Evolutionary conservation across 2,329 filamentous ascomycete genomes (phyloP).

Genomic region (Verticillium tricorpus): DNA sequence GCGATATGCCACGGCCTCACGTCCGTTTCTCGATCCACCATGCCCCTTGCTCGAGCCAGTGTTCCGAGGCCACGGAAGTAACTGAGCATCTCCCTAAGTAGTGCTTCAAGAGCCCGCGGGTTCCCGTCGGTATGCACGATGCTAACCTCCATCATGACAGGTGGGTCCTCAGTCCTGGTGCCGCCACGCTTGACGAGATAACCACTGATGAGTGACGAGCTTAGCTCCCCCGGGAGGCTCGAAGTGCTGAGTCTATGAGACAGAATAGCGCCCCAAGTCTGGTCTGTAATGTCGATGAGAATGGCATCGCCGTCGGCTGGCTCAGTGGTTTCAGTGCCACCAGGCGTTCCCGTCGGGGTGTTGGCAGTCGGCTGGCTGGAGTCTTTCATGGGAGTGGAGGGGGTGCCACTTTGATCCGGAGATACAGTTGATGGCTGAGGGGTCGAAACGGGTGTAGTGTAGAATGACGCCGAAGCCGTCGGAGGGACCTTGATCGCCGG

Average conservation of each 20-base stretch:
- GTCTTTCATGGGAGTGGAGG: conserved; percentile 42
- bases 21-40: conserved; percentile 54
- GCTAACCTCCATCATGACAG: conserved; percentile 59
- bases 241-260: conserved; percentile 62
- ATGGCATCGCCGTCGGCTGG: conserved; percentile 59
- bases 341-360: conserved; percentile 37
- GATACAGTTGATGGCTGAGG: conserved; percentile 55
- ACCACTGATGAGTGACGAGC: conserved; percentile 56
- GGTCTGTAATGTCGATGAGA: conserved; percentile 68
- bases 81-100: conserved; percentile 65
- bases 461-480: conserved; percentile 39
- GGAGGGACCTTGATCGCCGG: conserved; percentile 45
- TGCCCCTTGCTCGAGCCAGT: conserved; percentile 61
- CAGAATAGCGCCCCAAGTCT: conserved; percentile 70
- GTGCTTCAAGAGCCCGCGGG: conserved; percentile 53
- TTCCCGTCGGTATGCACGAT: conserved; percentile 53
- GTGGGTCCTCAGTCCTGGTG: conserved; percentile 50
- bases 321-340: conserved; percentile 33
- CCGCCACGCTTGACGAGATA: conserved; percentile 63
- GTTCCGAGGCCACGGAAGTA: conserved; percentile 66
- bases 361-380: conserved; percentile 31
- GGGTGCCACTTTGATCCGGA: conserved; percentile 53
- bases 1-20: conserved; percentile 76
- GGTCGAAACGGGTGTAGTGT: conserved; percentile 64
- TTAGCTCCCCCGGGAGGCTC: conserved; percentile 47